A percentile compares a stretch with the other conserved stretches of the same genome.
Evolutionary conservation across 306 rosid species (phyloP).

Genomic region (Sesbania bispinosa): DNA sequence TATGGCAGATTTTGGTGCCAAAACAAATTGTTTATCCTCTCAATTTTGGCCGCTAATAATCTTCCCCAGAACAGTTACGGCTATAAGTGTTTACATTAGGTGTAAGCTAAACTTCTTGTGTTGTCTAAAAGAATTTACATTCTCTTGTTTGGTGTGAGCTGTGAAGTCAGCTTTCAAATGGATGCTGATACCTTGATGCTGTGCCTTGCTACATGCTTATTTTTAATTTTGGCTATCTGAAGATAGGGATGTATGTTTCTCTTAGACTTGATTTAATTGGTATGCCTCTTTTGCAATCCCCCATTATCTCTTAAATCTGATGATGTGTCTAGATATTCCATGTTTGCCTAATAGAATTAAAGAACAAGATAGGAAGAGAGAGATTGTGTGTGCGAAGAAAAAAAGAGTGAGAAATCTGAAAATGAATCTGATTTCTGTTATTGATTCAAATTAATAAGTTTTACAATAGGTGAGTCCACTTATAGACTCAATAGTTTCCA

Average conservation of each 20-base stretch:
- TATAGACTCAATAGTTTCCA: too few species aligned
- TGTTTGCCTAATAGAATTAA: too few species aligned
- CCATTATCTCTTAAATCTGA: neutral
- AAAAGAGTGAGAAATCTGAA: too few species aligned
- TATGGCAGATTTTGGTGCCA: neutral
- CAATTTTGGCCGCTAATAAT: neutral
- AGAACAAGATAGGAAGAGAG: too few species aligned
- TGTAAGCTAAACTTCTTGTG: neutral
- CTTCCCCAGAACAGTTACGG: neutral
- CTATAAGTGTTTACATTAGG: neutral
- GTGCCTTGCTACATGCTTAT: conserved; percentile 2
- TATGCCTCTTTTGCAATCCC: neutral
- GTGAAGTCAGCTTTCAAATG: conserved; percentile 14
- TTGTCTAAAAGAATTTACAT: neutral
- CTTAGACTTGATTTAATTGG: neutral
- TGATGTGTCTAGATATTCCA: neutral
- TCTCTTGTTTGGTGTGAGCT: neutral
- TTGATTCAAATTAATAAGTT: too few species aligned
- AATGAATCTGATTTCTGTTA: too few species aligned
- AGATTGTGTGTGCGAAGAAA: too few species aligned
- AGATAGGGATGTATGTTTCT: neutral
- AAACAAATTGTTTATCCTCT: neutral
- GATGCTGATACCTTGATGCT: conserved; percentile 3
- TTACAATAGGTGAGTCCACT: too few species aligned
- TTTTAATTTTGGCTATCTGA: neutral